Evolutionary conservation across 306 rosid species (phyloP).

Genomic region (Ceratonia siliqua): DNA sequence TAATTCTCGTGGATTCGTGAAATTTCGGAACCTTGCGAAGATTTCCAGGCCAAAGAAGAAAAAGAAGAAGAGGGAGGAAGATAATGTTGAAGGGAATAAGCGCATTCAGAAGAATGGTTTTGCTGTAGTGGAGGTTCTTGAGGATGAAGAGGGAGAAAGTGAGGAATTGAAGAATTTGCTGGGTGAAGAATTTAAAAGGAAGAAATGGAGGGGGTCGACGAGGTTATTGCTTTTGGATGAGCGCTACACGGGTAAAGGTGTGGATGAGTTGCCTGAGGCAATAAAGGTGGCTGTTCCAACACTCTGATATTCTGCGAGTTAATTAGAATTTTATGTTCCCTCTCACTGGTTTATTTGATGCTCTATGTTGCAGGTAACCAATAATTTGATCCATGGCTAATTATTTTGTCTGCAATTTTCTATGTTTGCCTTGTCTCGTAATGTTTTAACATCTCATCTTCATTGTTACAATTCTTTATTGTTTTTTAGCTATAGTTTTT

Average conservation of each 20-base stretch:
- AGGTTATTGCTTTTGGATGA: constrained; percentile 84
- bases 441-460: background rate
- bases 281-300: constrained; percentile 67
- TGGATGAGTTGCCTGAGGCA: constrained; percentile 79
- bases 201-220: constrained; percentile 83
- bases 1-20: constrained; percentile 69
- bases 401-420: background rate
- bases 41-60: constrained; percentile 75
- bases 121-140: constrained; percentile 70
- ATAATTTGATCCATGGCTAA: background rate
- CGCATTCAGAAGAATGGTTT: constrained; percentile 42
- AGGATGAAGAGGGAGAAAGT: constrained; percentile 48
- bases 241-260: constrained; percentile 41
- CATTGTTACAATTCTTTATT: background rate
- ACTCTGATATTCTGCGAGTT: constrained; percentile 45
- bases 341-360: background rate
- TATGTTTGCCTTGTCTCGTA: background rate
- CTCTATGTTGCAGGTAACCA: background rate
- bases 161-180: constrained; percentile 65
- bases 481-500: background rate
- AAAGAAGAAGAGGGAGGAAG: constrained; percentile 45
- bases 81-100: constrained; percentile 29
- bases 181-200: constrained; percentile 58
- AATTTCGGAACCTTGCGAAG: constrained; percentile 75
- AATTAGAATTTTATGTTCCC: constrained; percentile 3